Conservation (phyloP, 148 eudicot species). For the Hydrangea macrophylla region DNA sequence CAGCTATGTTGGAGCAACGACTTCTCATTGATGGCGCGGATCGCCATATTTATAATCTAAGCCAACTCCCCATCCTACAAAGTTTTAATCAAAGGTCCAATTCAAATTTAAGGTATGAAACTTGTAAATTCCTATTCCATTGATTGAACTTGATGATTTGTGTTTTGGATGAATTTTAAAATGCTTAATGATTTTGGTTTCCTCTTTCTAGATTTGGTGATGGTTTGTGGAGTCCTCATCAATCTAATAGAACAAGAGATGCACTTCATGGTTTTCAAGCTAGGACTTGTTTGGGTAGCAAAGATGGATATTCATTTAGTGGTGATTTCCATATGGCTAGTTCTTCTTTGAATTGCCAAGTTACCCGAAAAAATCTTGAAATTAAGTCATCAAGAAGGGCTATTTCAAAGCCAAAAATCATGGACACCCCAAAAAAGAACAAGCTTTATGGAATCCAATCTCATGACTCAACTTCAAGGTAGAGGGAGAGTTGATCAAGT, state of each 20-base stretch:
- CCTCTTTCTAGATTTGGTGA: slow-evolving; percentile 21
- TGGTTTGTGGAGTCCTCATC: slow-evolving; percentile 16
- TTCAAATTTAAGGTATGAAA: slow-evolving; percentile 49
- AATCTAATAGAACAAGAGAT: slow-evolving; percentile 11
- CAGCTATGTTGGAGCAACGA: slow-evolving; percentile 46
- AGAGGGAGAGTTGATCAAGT: background rate
- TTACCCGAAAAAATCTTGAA: slow-evolving; percentile 1
- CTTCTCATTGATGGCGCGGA: slow-evolving; percentile 49
- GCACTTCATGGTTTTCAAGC: slow-evolving; percentile 14
- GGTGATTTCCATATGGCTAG: slow-evolving; percentile 8
- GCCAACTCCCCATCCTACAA: slow-evolving; percentile 75
- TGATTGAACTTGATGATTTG: background rate
- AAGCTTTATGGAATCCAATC: slow-evolving; percentile 1
- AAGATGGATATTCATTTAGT: background rate
- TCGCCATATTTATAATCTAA: slow-evolving; percentile 57
- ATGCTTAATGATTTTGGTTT: background rate
- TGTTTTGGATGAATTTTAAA: background rate
- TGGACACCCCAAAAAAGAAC: slow-evolving; percentile 3
- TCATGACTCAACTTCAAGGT: slow-evolving; percentile 1
- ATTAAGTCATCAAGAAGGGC: slow-evolving; percentile 8
- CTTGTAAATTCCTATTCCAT: background rate
- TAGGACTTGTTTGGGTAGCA: slow-evolving; percentile 8
- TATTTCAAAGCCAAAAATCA: slow-evolving; percentile 3
- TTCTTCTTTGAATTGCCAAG: background rate
- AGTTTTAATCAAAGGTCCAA: slow-evolving; percentile 42